Evolutionary conservation across 805 yeast species (phyloP).

Genomic region (Candida chauliodis): DNA sequence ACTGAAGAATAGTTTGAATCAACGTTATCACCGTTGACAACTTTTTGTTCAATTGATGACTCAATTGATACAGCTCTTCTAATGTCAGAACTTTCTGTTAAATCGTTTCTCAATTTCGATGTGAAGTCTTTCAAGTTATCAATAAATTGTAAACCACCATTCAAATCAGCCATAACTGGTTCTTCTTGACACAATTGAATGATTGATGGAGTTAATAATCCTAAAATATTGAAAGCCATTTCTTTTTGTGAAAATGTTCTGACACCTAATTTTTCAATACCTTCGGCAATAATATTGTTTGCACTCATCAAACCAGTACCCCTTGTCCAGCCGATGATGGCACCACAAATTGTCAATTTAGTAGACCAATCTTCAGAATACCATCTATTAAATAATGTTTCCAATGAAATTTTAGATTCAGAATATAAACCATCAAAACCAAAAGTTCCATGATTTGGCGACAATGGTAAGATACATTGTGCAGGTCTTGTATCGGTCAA

Average conservation of each 20-base stretch:
- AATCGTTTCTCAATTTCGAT: conserved; percentile 69
- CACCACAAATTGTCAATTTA: conserved; percentile 95
- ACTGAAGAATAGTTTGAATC: conserved; percentile 81
- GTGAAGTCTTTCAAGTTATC: conserved; percentile 89
- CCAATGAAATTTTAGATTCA: conserved; percentile 92
- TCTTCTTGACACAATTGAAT: conserved; percentile 84
- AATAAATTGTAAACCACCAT: conserved; percentile 96
- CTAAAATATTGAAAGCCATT: conserved; percentile 98
- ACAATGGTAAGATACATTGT: conserved; percentile 91
- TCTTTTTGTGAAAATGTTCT: conserved; percentile 98
- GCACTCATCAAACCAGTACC: conserved; percentile 99
- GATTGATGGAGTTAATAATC: conserved; percentile 84
- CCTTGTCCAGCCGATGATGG: conserved; percentile 99
- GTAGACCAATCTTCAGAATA: conserved; percentile 94
- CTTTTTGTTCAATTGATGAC: conserved; percentile 80
- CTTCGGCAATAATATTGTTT: conserved; percentile 96
- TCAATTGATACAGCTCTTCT: conserved; percentile 95
- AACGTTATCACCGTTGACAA: conserved; percentile 82
- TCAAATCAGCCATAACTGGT: conserved; percentile 97
- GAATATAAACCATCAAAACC: conserved; percentile 98
- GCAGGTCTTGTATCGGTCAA: conserved; percentile 94
- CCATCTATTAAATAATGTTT: conserved; percentile 98
- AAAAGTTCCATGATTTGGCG: conserved; percentile 98
- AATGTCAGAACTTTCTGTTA: conserved; percentile 80
- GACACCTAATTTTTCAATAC: conserved; percentile 91